Conservation (phyloP, 1,284 basidiomycete genomes). For the Cystobasidiaceae sp. region DNA sequence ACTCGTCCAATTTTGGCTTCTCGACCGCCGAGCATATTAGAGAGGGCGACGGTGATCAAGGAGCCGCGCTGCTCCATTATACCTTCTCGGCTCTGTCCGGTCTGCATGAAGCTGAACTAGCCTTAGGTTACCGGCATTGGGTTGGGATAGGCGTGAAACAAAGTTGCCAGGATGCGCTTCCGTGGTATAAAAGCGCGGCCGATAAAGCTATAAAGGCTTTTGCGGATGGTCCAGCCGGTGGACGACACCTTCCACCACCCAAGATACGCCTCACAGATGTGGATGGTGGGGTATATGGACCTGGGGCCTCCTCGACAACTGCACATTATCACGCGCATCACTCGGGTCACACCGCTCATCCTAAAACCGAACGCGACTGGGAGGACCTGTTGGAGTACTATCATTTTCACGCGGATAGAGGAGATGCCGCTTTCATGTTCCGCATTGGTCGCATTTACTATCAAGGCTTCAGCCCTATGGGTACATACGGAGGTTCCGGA, state of each 20-base stretch:
- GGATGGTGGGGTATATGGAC: slow-evolving; percentile 83
- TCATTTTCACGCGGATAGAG: slow-evolving; percentile 79
- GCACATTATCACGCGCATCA: slow-evolving; percentile 44
- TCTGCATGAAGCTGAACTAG: slow-evolving; percentile 81
- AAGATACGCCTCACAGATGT: slow-evolving; percentile 82
- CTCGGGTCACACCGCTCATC: slow-evolving; percentile 11
- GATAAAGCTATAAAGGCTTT: slow-evolving; percentile 72
- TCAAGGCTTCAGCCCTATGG: slow-evolving; percentile 84
- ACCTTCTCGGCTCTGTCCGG: slow-evolving; percentile 87
- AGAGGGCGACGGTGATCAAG: slow-evolving; percentile 51
- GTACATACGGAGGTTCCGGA: slow-evolving; percentile 43
- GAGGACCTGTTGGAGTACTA: slow-evolving; percentile 45
- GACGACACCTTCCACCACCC: slow-evolving; percentile 74
- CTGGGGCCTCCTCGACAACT: slow-evolving; percentile 83
- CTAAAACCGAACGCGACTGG: slow-evolving; percentile 42
- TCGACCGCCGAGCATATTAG: slow-evolving; percentile 50
- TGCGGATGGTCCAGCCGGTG: slow-evolving; percentile 83
- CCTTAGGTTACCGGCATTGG: slow-evolving; percentile 91
- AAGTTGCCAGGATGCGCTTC: slow-evolving; percentile 70
- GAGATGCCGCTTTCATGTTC: slow-evolving; percentile 76
- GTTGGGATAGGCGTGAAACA: slow-evolving; percentile 78
- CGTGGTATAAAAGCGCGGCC: slow-evolving; percentile 82
- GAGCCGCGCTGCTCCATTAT: slow-evolving; percentile 78
- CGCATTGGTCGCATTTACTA: slow-evolving; percentile 89
- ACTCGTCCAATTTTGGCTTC: slow-evolving; percentile 63